These are phyloP conservation scores for Mycena haematopus DNA, from an alignment of 768 basidiomycete species.

Conservation along the genomic window DNA sequence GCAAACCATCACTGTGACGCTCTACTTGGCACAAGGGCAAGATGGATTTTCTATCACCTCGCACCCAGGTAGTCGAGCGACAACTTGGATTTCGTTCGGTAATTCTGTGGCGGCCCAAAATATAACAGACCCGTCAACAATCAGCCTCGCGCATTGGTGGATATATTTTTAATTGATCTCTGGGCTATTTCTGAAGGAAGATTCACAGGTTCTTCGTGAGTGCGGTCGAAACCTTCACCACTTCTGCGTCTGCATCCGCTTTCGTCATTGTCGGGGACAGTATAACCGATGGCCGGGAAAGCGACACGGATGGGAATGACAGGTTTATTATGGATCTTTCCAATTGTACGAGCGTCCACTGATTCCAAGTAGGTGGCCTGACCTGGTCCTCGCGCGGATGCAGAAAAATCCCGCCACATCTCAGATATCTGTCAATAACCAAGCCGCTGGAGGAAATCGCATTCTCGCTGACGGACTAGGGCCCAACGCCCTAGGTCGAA, in stretches of 20 bases:
- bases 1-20: slow-evolving; percentile 46
- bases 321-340: slow-evolving; percentile 35
- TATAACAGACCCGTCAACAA: slow-evolving; percentile 40
- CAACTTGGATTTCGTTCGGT: slow-evolving; percentile 48
- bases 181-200: background rate
- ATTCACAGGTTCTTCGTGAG: slow-evolving; percentile 49
- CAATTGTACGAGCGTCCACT: background rate
- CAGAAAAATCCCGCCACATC: slow-evolving; percentile 41
- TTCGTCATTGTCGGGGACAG: slow-evolving; percentile 58
- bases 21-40: slow-evolving; percentile 51
- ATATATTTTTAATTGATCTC: background rate
- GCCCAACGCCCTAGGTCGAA: slow-evolving; percentile 52
- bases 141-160: slow-evolving; percentile 46
- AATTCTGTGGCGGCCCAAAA: slow-evolving; percentile 43
- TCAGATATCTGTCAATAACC: slow-evolving; percentile 52
- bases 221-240: slow-evolving; percentile 49
- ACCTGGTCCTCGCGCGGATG: slow-evolving; percentile 50
- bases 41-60: slow-evolving; percentile 47
- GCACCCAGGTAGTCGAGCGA: slow-evolving; percentile 59
- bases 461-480: slow-evolving; percentile 57
- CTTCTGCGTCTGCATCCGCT: slow-evolving; percentile 35
- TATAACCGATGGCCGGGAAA: slow-evolving; percentile 59
- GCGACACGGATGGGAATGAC: slow-evolving; percentile 51
- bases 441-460: slow-evolving; percentile 60
- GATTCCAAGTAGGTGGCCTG: slow-evolving; percentile 48